Conservation (phyloP, 495 filamentous ascomycete species). For the Aspergillus avenaceus region DNA sequence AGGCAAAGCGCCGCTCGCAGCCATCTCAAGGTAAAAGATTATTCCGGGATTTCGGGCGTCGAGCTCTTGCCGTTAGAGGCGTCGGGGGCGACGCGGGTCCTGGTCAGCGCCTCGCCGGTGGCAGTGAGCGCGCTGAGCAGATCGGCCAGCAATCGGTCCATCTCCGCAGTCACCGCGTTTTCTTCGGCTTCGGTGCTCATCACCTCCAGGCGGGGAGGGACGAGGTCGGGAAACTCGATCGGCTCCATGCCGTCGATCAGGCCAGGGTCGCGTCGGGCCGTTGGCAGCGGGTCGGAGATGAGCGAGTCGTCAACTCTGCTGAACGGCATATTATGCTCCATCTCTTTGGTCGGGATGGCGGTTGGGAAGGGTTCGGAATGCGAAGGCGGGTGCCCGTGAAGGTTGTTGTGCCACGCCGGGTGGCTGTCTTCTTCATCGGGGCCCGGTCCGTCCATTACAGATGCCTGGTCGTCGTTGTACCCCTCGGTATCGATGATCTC, state of each 20-base stretch:
- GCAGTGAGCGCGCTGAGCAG: conserved; percentile 35
- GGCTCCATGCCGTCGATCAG: conserved; percentile 6
- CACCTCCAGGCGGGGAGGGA: conserved; percentile 31
- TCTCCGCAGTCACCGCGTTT: conserved; percentile 26
- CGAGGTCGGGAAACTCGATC: conserved; percentile 30
- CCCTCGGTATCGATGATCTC: conserved; percentile 16
- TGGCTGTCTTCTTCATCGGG: conserved; percentile 35
- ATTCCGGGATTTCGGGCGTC: conserved; percentile 9
- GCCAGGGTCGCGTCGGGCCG: conserved; percentile 14
- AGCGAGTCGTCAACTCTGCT: conserved; percentile 18
- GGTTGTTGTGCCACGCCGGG: conserved; percentile 17
- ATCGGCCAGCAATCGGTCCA: conserved; percentile 36
- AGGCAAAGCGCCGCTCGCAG: too few species aligned
- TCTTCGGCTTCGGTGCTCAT: conserved; percentile 33
- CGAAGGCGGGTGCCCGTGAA: neutral
- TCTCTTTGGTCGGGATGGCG: conserved; percentile 9
- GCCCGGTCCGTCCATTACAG: conserved; percentile 36
- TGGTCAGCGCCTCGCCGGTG: conserved; percentile 30
- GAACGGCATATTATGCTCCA: neutral
- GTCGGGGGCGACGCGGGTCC: conserved; percentile 7
- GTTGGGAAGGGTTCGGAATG: conserved; percentile 12
- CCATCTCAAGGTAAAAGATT: neutral
- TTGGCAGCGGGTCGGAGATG: conserved; percentile 25
- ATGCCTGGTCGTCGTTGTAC: conserved; percentile 20
- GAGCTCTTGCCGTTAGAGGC: conserved; percentile 2